Evolutionary conservation across 2,329 filamentous ascomycete genomes (phyloP).

Genomic region (Sclerotinia nivalis): DNA sequence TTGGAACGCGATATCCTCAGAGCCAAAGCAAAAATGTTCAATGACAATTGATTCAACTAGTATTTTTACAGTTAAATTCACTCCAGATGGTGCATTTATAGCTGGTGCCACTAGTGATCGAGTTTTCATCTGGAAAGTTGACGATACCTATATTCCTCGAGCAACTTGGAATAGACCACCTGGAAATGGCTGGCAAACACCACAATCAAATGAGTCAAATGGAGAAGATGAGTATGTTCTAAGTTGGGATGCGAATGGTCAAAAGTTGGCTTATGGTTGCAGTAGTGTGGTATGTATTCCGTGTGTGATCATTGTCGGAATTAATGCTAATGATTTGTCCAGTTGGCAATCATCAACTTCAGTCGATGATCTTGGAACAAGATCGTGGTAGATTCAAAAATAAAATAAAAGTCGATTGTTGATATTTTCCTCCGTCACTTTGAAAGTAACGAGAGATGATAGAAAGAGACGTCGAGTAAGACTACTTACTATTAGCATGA

Average conservation of each 20-base stretch:
- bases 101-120: constrained; percentile 60
- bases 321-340: constrained; percentile 14
- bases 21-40: constrained; percentile 58
- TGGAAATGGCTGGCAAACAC: constrained; percentile 60
- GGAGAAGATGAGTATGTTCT: constrained; percentile 64
- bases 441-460: not conserved
- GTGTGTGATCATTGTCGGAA: not conserved
- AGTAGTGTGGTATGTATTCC: constrained; percentile 58
- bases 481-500: not conserved
- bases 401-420: not conserved
- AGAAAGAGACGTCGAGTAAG: not conserved
- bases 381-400: not conserved
- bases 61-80: constrained; percentile 61
- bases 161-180: constrained; percentile 59
- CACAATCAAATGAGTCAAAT: constrained; percentile 51
- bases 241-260: constrained; percentile 62
- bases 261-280: constrained; percentile 63
- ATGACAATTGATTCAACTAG: constrained; percentile 58
- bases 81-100: constrained; percentile 63
- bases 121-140: constrained; percentile 66
- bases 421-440: not conserved
- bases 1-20: constrained; percentile 59
- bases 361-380: constrained; percentile 16
- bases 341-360: constrained; percentile 32
- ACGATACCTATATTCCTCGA: constrained; percentile 57